Evolutionary conservation across 1,284 basidiomycete genomes (phyloP), one percentile per base, ranked within the genome.

Genomic region (Boletellus deceptivus): DNA sequence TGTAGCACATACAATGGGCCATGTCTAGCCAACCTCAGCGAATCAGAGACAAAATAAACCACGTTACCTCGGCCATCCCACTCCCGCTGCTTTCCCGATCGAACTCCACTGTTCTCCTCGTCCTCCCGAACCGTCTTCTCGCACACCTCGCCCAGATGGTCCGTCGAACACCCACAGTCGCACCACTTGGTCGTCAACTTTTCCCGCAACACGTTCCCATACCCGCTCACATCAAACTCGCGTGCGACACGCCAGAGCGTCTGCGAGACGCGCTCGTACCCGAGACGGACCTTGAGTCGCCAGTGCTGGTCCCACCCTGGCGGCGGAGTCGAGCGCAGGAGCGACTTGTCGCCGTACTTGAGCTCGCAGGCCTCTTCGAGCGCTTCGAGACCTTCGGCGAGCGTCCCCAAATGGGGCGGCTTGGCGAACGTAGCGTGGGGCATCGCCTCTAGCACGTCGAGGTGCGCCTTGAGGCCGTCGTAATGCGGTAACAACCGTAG

Each of bases 111-210:
- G 49, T 75, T 76, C 56, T 80, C 77, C 58, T 85, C 84, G 33
- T 85, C 84, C 60, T 84, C 80, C 45, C 82, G 68, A 25, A 86
- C 83, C 7, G 83, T 84, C 53, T 75, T 74, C 68, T 86, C 84
- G 56, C 84, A 86, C 13, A 86, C 84, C 62, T 86, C 84, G 1
- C 83, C 81, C 14, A 87, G 69, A 59, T 86, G 84, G 63, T 86
- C 84, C 29, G 83, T 86, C 46, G 83, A 86, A 62, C 84, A 87
- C 3, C 84, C 84, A 65, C 85, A 86, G 53, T 86, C 83, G 60
- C 84, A 87, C 84, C 85, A 87, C 57, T 86, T 86, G 3, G 71
- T 75, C 10, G 78, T 82, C 45, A 87, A 64, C 64, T 87, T 87
- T 58, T 87, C 84, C 24, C 83, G 70, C 31, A 87, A 67, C 10